Evolutionary conservation across 2,329 filamentous ascomycete genomes (phyloP).

Genomic region (Penicillium polonicum): DNA sequence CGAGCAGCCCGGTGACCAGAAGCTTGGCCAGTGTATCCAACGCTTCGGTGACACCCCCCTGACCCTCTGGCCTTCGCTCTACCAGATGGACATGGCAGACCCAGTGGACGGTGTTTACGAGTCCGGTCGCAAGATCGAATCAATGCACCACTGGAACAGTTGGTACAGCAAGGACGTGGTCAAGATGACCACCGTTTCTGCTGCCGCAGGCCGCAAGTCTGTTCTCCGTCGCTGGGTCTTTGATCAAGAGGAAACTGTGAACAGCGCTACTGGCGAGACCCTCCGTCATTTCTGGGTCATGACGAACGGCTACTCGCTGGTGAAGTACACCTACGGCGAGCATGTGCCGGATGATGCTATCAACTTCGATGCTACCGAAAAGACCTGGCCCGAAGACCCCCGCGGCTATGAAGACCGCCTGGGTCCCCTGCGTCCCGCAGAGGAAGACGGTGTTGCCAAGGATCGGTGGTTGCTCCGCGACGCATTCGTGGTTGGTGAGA

Average conservation of each 20-base stretch:
- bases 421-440: conserved; percentile 41
- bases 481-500: conserved; percentile 41
- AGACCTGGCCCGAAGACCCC: conserved; percentile 47
- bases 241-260: conserved; percentile 40
- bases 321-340: conserved; percentile 43
- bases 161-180: conserved; percentile 48
- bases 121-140: conserved; percentile 45
- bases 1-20: conserved; percentile 46
- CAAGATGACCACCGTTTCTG: conserved; percentile 45
- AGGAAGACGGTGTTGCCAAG: conserved; percentile 42
- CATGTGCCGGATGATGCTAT: conserved; percentile 40
- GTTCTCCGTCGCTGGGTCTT: conserved; percentile 48
- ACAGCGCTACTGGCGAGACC: conserved; percentile 36
- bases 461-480: conserved; percentile 44
- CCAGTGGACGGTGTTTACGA: conserved; percentile 45
- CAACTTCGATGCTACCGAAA: conserved; percentile 45
- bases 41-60: conserved; percentile 40
- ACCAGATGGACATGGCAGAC: conserved; percentile 47
- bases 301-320: conserved; percentile 46
- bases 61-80: conserved; percentile 44
- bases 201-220: conserved; percentile 42
- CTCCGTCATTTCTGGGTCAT: conserved; percentile 44
- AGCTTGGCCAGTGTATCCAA: conserved; percentile 45
- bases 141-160: conserved; percentile 46
- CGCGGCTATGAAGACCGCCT: conserved; percentile 41